phyloP scores from a whole-genome alignment of 2,329 filamentous ascomycete genomes.

The Alternaria rosae region DNA sequence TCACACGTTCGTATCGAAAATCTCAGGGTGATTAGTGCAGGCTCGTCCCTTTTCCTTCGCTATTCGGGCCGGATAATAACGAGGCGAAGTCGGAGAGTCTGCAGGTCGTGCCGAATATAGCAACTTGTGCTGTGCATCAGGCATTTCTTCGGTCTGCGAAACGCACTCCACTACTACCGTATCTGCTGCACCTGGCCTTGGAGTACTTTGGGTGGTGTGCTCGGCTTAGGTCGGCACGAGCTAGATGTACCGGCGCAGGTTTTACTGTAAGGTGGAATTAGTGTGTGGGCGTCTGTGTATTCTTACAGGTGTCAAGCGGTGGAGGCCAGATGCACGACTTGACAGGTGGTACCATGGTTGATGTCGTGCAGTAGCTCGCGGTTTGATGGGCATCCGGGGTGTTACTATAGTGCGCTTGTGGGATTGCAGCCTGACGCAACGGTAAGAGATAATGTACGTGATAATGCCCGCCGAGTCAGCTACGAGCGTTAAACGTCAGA shows the following conservation, averaged over 20 bases:
- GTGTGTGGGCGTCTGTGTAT: neutral
- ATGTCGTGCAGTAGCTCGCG: slow-evolving; percentile 19
- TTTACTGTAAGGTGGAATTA: neutral
- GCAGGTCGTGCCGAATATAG: slow-evolving; percentile 4
- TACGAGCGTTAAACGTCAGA: neutral
- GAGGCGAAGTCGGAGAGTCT: slow-evolving; percentile 5
- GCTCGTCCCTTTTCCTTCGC: neutral
- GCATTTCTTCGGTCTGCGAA: slow-evolving; percentile 1
- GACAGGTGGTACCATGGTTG: slow-evolving; percentile 12
- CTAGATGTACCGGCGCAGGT: slow-evolving; percentile 1
- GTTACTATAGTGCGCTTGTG: neutral
- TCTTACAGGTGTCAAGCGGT: neutral
- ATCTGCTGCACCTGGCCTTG: neutral
- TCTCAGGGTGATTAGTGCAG: neutral
- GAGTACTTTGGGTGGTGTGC: neutral
- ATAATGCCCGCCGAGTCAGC: slow-evolving; percentile 7
- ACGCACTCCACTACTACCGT: neutral
- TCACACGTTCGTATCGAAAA: neutral
- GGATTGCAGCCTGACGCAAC: slow-evolving; percentile 7
- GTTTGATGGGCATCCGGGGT: slow-evolving; percentile 8
- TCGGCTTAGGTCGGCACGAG: slow-evolving; percentile 1
- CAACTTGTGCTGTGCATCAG: slow-evolving; percentile 1
- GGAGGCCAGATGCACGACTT: neutral
- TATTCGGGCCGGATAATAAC: slow-evolving; percentile 9
- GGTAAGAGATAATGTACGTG: neutral